phyloP scores from a whole-genome alignment of 2,329 filamentous ascomycete genomes.

The Microascus cirrosus region DNA sequence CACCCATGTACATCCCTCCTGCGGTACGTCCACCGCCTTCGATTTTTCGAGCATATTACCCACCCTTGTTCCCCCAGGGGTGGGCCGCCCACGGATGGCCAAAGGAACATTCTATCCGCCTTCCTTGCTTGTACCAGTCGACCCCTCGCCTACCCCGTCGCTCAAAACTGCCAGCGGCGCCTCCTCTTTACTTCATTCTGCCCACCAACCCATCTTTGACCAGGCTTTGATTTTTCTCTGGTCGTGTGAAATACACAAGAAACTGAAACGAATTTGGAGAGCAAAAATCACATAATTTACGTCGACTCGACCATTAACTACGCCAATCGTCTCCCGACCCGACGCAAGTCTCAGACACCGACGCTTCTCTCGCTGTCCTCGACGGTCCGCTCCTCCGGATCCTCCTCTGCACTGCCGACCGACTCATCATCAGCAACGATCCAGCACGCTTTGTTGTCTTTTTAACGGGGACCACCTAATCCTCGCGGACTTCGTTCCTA shows the following conservation, averaged over 20 bases:
- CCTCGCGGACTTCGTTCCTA: background rate
- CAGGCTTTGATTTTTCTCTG: background rate
- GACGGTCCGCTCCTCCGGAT: background rate
- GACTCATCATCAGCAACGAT: background rate
- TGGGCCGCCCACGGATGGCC: background rate
- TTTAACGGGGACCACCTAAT: background rate
- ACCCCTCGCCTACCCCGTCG: background rate
- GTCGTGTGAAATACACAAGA: background rate
- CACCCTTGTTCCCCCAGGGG: background rate
- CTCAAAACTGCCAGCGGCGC: slow-evolving; percentile 3
- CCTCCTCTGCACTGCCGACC: background rate
- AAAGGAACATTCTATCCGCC: slow-evolving; percentile 8
- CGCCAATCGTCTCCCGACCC: background rate
- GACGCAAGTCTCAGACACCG: no score
- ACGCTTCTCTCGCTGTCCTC: background rate
- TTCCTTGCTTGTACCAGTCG: slow-evolving; percentile 5
- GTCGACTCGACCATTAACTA: background rate
- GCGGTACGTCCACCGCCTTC: background rate
- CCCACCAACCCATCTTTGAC: background rate
- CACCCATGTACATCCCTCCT: background rate
- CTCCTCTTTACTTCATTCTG: background rate
- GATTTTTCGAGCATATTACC: background rate
- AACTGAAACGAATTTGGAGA: background rate
- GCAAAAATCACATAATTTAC: background rate
- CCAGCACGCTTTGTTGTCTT: background rate